A percentile compares a stretch with the other conserved stretches of the same genome.
These are phyloP conservation scores for Cladophialophora chaetospira DNA, from an alignment of 2,329 filamentous ascomycete species.

Conservation along the genomic window DNA sequence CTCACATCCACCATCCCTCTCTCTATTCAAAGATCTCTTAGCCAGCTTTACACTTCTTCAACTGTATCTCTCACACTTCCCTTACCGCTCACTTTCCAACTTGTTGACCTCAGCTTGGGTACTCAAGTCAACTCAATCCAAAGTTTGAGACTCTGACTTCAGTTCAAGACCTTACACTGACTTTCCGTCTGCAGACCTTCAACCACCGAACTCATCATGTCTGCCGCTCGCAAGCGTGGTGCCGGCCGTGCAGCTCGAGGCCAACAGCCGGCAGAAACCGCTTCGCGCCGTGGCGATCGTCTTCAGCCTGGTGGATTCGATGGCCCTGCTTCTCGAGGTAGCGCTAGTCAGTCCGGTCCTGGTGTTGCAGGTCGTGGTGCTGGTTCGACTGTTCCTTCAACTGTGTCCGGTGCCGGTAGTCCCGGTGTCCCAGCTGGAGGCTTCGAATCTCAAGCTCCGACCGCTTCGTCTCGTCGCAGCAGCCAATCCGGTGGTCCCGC, in stretches of 20 bases:
- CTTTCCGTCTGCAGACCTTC: constrained; percentile 5
- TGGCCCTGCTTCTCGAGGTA: constrained; percentile 33
- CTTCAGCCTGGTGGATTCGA: constrained; percentile 29
- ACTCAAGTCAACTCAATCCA: background rate
- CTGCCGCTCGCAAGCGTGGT: constrained; percentile 29
- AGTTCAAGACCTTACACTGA: constrained; percentile 9
- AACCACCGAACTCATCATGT: constrained; percentile 25
- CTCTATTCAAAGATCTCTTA: too few relatives aligned
- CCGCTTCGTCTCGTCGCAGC: constrained; percentile 12
- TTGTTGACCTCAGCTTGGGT: background rate
- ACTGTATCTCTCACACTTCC: background rate
- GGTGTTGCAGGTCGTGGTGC: constrained; percentile 17
- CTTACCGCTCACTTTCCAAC: background rate
- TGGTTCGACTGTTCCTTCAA: constrained; percentile 20
- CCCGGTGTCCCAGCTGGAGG: constrained; percentile 19
- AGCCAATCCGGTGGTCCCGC: constrained; percentile 18
- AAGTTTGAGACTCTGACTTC: background rate
- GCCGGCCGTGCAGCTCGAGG: constrained; percentile 28
- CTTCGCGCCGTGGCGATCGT: constrained; percentile 25
- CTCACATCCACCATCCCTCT: background rate
- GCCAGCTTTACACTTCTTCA: background rate
- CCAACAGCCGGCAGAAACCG: constrained; percentile 39
- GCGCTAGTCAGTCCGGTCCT: constrained; percentile 27
- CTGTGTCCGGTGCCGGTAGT: constrained; percentile 20
- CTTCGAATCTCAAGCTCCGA: constrained; percentile 8